phyloP scores from a whole-genome alignment of 163 green algal species.

The Scenedesmus sp. region DNA sequence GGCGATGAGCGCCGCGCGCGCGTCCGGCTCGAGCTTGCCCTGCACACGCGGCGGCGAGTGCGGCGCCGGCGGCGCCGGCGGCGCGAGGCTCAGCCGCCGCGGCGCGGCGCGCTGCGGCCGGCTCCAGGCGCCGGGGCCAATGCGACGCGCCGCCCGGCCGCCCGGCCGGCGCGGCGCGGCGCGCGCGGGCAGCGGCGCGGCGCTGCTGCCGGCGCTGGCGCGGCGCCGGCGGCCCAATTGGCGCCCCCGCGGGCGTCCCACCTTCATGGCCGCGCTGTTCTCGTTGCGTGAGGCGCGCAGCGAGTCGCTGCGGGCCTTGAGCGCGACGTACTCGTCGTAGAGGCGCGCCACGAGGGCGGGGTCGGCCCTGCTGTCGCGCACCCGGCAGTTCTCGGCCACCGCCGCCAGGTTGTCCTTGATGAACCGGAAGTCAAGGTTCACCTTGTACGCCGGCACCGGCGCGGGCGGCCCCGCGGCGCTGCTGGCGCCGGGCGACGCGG shows the following conservation, averaged over 20 bases:
- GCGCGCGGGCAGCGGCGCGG: no score
- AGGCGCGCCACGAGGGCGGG: slow-evolving; percentile 78
- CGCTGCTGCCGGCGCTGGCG: no score
- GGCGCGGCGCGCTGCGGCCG: no score
- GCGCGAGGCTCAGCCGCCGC: not conserved
- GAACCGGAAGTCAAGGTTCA: slow-evolving; percentile 91
- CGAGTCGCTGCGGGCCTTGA: slow-evolving; percentile 72
- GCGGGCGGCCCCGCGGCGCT: not conserved
- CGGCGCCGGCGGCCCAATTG: no score
- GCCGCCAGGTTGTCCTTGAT: slow-evolving; percentile 89
- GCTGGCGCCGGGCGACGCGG: not conserved
- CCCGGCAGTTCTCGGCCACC: slow-evolving; percentile 74
- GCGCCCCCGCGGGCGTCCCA: no score
- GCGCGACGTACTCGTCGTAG: slow-evolving; percentile 84
- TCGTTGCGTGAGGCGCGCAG: slow-evolving; percentile 84
- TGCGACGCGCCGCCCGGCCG: no score
- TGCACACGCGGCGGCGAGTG: slow-evolving; percentile 40
- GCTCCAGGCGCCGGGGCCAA: no score
- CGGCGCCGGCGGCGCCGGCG: not conserved
- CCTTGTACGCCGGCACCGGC: slow-evolving; percentile 68
- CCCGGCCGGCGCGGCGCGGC: no score
- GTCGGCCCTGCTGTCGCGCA: slow-evolving; percentile 75
- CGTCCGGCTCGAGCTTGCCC: slow-evolving; percentile 87
- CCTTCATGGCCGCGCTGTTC: slow-evolving; percentile 93
- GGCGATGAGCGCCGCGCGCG: slow-evolving; percentile 75